A percentile compares a stretch with the other conserved stretches of the same genome.
Conservation (phyloP, 495 filamentous ascomycete species). For the Talaromyces ruber region DNA sequence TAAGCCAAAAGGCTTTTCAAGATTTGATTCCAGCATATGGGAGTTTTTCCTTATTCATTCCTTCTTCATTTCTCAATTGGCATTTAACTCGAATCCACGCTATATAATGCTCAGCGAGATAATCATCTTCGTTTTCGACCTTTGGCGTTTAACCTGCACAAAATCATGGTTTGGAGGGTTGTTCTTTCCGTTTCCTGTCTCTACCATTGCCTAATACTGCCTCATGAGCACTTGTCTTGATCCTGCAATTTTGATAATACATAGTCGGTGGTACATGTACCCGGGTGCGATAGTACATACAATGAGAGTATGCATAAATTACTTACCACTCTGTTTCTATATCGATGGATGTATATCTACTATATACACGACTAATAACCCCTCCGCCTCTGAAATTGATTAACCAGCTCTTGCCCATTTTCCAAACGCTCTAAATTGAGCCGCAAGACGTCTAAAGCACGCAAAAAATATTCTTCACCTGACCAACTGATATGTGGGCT, state of each 20-base stretch:
- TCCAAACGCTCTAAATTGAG: conserved; percentile 49
- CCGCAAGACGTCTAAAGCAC: conserved; percentile 46
- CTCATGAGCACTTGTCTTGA: not conserved
- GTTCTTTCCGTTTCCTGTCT: not conserved
- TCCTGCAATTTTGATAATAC: not conserved
- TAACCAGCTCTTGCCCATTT: conserved; percentile 50
- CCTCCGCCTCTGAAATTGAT: conserved; percentile 49
- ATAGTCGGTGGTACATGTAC: not conserved
- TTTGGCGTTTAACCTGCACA: not conserved
- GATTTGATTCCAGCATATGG: not conserved
- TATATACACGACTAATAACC: conserved; percentile 16
- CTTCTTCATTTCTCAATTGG: not conserved
- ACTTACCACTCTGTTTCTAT: not conserved
- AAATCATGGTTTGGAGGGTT: conserved; percentile 1
- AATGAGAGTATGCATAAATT: not conserved
- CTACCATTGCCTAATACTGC: not conserved
- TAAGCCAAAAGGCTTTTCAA: not conserved
- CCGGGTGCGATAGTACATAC: not conserved
- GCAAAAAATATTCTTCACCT: conserved; percentile 41
- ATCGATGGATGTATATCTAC: not conserved
- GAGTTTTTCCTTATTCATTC: not conserved
- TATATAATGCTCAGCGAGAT: not conserved
- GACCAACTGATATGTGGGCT: conserved; percentile 66
- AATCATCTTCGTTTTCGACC: not conserved
- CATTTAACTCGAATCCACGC: too few species aligned